phyloP scores from a whole-genome alignment of 257 asterid genomes.

The Echium plantagineum region DNA sequence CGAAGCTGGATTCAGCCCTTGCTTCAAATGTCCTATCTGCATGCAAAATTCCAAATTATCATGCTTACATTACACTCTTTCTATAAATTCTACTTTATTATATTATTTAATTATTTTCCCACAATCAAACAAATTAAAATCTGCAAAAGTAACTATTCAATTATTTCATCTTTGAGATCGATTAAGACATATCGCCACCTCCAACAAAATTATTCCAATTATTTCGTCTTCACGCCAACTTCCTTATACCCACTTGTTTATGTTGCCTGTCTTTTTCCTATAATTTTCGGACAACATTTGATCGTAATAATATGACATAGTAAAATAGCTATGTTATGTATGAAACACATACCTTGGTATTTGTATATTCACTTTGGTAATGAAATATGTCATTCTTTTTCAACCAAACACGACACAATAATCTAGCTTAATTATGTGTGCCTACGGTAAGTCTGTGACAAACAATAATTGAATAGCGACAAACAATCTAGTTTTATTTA shows the following conservation, averaged over 20 bases:
- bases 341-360: too few species aligned
- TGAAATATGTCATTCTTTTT: too few species aligned
- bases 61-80: neutral
- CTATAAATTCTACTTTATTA: neutral
- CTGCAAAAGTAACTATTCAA: neutral
- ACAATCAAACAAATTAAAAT: neutral
- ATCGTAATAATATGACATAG: too few species aligned
- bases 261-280: neutral
- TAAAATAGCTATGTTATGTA: too few species aligned
- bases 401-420: too few species aligned
- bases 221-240: neutral
- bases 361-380: too few species aligned
- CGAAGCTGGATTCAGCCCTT: conserved; percentile 86
- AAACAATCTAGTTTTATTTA: too few species aligned
- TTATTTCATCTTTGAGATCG: neutral
- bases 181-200: neutral
- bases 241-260: neutral
- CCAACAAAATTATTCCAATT: neutral
- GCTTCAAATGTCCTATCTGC: conserved; percentile 86
- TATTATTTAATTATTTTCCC: neutral
- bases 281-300: neutral
- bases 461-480: too few species aligned
- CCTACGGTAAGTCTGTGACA: too few species aligned
- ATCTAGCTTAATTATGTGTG: too few species aligned
- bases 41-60: conserved; percentile 11